phyloP scores from a whole-genome alignment of 106 monocot genomes.

The Platanthera zijinensis region DNA sequence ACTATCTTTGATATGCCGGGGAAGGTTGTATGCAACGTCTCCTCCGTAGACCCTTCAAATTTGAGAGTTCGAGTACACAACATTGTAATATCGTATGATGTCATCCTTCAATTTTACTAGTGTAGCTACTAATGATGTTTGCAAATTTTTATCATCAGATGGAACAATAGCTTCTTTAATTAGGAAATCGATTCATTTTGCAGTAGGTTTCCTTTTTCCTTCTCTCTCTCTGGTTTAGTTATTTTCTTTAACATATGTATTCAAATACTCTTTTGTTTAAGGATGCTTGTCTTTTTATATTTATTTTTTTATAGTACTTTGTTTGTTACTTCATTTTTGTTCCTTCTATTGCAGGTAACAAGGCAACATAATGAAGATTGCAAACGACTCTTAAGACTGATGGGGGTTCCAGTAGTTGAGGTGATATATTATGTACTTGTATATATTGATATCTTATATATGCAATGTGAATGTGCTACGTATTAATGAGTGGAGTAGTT shows the following conservation, averaged over 20 bases:
- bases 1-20: background rate
- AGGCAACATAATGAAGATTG: constrained; percentile 89
- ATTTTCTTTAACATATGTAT: background rate
- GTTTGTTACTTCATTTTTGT: background rate
- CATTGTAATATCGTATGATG: background rate
- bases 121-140: background rate
- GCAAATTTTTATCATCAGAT: background rate
- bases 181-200: background rate
- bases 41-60: background rate
- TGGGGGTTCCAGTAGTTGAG: constrained; percentile 87
- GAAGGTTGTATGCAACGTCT: background rate
- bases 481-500: background rate
- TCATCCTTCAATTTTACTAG: background rate
- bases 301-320: background rate
- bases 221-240: background rate
- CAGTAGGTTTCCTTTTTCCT: background rate
- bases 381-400: constrained; percentile 75
- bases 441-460: background rate
- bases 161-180: background rate
- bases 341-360: constrained; percentile 44
- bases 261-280: background rate
- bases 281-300: background rate
- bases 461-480: background rate
- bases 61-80: background rate
- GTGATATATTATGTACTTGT: constrained; percentile 12